Percentiles rank a stretch among this genome's conserved stretches.
These are phyloP conservation scores for Annulohypoxylon stygium DNA, from an alignment of 495 filamentous ascomycete species.

Conservation along the genomic window DNA sequence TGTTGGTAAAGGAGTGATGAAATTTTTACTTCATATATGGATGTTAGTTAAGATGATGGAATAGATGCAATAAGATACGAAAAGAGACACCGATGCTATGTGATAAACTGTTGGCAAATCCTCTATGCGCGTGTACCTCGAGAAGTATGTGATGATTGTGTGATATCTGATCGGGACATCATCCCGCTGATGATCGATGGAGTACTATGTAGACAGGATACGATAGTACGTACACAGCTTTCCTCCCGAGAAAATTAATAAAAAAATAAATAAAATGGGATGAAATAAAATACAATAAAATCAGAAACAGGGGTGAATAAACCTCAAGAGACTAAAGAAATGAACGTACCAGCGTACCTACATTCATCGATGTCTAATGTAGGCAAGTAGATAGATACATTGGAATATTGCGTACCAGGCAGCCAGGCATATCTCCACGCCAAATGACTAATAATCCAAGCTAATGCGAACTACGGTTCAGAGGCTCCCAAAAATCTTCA, in stretches of 20 bases:
- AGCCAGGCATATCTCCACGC: constrained; percentile 24
- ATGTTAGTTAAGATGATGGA: neutral
- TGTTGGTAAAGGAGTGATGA: neutral
- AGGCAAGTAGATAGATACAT: neutral
- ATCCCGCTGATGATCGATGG: constrained; percentile 16
- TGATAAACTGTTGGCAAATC: constrained; percentile 1
- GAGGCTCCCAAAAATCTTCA: constrained; percentile 34
- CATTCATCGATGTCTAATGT: neutral
- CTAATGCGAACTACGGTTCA: constrained; percentile 39
- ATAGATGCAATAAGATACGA: neutral
- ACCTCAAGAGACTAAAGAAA: neutral
- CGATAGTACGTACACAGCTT: neutral
- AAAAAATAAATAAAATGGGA: neutral
- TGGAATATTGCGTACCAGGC: too few species aligned
- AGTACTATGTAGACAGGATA: neutral
- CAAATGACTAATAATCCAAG: constrained; percentile 16
- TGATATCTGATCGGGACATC: constrained; percentile 28
- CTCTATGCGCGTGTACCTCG: neutral
- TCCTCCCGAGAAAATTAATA: neutral
- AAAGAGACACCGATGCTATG: constrained; percentile 8
- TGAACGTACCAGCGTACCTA: neutral
- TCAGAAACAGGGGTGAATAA: neutral
- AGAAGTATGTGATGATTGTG: constrained; percentile 18
- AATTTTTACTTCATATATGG: neutral
- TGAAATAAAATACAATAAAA: constrained; percentile 30